Evolutionary conservation across 306 rosid species (phyloP), one percentile per base, ranked within the genome.

Genomic region (Malus sylvestris): DNA sequence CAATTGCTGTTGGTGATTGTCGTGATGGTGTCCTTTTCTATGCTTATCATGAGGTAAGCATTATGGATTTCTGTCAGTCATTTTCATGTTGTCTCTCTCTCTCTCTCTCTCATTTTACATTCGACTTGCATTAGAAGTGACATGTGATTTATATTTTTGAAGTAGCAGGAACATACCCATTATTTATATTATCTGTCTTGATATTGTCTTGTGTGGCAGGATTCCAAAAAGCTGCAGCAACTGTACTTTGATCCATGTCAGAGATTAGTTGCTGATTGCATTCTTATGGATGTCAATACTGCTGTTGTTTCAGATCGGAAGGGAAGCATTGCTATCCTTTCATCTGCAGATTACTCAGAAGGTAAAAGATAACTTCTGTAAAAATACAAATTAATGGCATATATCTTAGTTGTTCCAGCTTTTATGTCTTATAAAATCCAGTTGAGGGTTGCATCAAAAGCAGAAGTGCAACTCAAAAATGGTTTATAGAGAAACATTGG

Each of bases 231-330:
- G 76, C 81, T 94, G 86, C 92, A 88, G 84, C 98, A 86, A 83
- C 88, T 90, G 82, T 89, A 84, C 69, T 86, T 85, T 84, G 98
- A 94, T 73, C 98, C 93, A 62, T 90, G 87, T 25, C 87, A 61
- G 80, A 92, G 98, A 86, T 22, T 94, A 85, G 97, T 94, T 80
- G 98, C 96, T 76, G 95, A 92, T 85, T 94, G 97, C 86, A 78
- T 86, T 85, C 95, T 92, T 76, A 82, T 88, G 91, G 97, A 94
- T 86, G 76, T 82, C 49, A 85, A 92, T 74, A 92, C 95, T 0
- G 96, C 96, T 76, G 86, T 92, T 83, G 98, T 94, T 85, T 92
- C 98, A 11, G 98, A 94, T 84, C 97, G 97, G 23, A 90, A 89
- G 87, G 98, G 98, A 78, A 85, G 96, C 87, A 85, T 92, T 72